Evolutionary conservation across 768 basidiomycete species (phyloP), one percentile per base, ranked within the genome.

Genomic region (Xanthoconium stramineum): DNA sequence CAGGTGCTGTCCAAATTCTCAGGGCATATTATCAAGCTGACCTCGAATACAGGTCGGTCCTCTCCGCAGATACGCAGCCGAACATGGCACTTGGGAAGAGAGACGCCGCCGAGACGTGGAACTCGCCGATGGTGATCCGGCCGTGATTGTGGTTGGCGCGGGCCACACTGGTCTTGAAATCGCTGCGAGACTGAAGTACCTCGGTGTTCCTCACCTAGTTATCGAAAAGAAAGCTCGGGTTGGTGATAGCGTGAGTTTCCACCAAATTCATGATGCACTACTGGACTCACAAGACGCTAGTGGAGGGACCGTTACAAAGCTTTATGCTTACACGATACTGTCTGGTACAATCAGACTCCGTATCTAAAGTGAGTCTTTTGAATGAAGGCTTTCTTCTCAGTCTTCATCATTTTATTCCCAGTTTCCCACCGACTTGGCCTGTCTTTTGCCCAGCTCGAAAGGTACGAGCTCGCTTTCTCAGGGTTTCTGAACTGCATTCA

Each of bases 131-230:
- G 65, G 60, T 8, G 76, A 79, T 37, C 85, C 86, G 0, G 76
- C 76, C 2, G 88, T 86, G 11, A 66, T 89, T 30, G 73, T 89
- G 24, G 71, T 88, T 19, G 84, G 86, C 12, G 86, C 78, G 0
- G 86, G 86, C 0, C 89, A 89, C 53, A 80, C 78, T 58, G 90
- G 88, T 2, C 70, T 93, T 30, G 81, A 78, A 39, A 65, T 83
- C 3, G 86, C 88, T 0, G 85, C 86, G 2, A 75, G 86, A n/a
- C 72, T 91, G 52, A 84, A 84, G 62, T 75, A 74, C 40, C 71
- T 89, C 28, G 83, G 79, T 19, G 69, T 91, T 13, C 62, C 74
- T 2, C 72, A 78, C 1, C 70, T 92, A 11, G 68, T 86, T n/a
- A 71, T 88, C 14, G 87, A 88, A 59, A 75, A 73, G 61, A 78